Conservation (phyloP, 2,329 filamentous ascomycete genomes). For the Diaporthe longicolla region DNA sequence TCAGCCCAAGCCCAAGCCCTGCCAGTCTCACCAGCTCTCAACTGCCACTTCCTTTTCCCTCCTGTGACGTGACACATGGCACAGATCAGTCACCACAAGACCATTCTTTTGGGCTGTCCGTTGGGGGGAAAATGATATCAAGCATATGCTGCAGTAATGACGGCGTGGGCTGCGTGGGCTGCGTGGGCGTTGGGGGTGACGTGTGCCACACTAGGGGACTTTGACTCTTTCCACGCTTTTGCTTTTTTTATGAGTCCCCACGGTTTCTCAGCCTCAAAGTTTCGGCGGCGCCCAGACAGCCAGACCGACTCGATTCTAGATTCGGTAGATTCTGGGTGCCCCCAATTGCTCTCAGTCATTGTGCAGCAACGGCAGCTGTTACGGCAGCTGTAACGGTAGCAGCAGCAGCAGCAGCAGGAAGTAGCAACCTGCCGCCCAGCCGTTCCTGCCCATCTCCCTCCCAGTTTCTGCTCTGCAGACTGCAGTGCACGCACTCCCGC, state of each 20-base stretch:
- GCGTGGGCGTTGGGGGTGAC: slow-evolving; percentile 11
- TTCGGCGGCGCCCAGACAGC: slow-evolving; percentile 17
- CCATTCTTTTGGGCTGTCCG: background rate
- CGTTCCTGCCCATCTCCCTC: background rate
- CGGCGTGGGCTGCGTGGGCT: slow-evolving; percentile 2
- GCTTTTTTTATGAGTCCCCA: slow-evolving; percentile 25
- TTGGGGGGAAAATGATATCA: background rate
- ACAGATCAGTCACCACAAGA: background rate
- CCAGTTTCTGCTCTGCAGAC: background rate
- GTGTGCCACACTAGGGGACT: slow-evolving; percentile 30
- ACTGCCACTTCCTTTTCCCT: background rate
- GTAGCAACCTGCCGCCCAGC: background rate
- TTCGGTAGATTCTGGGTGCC: slow-evolving; percentile 15
- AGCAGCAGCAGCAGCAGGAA: too few species aligned
- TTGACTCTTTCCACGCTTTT: background rate
- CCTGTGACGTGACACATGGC: slow-evolving; percentile 26
- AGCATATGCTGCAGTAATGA: slow-evolving; percentile 10
- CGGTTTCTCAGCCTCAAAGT: slow-evolving; percentile 35
- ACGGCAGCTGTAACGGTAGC: too few species aligned
- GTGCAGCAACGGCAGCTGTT: slow-evolving; percentile 3
- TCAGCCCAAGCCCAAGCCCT: slow-evolving; percentile 26
- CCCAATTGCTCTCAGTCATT: background rate
- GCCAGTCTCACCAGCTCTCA: slow-evolving; percentile 18
- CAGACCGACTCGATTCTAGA: slow-evolving; percentile 35
- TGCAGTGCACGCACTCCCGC: slow-evolving; percentile 11